phyloP scores from a whole-genome alignment of 352 stramenopile genomes.

The Phytophthora aleatoria region DNA sequence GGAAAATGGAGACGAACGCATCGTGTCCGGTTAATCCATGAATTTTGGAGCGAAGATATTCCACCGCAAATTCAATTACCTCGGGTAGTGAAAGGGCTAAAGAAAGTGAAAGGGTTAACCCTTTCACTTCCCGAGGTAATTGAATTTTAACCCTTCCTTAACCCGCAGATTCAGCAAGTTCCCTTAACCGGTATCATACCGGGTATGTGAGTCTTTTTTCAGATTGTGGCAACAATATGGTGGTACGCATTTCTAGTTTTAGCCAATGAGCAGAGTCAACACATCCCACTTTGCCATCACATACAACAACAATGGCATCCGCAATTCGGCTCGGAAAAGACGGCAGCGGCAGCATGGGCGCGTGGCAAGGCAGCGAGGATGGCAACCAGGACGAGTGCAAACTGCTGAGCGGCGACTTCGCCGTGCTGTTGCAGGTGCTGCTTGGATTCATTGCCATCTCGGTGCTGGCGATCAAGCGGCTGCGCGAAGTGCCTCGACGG shows the following conservation, averaged over 20 bases:
- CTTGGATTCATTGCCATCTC: slow-evolving; percentile 85
- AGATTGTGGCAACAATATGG: slow-evolving; percentile 2
- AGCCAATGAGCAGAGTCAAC: slow-evolving; percentile 17
- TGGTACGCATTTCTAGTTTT: slow-evolving; percentile 7
- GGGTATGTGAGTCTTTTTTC: not conserved
- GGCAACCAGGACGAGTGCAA: slow-evolving; percentile 68
- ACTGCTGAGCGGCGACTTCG: slow-evolving; percentile 80
- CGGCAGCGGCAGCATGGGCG: slow-evolving; percentile 26
- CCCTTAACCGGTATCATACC: no score
- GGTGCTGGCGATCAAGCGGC: slow-evolving; percentile 79
- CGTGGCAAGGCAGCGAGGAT: slow-evolving; percentile 40
- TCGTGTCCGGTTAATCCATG: no score
- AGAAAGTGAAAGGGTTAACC: no score
- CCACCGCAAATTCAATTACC: no score
- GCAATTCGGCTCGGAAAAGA: slow-evolving; percentile 17
- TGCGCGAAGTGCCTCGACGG: slow-evolving; percentile 71
- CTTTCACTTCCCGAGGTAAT: no score
- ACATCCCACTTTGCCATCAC: slow-evolving; percentile 28
- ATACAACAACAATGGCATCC: slow-evolving; percentile 9
- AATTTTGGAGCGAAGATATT: no score
- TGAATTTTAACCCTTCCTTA: no score
- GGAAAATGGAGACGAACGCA: no score
- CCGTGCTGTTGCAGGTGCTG: slow-evolving; percentile 73
- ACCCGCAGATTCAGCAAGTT: no score
- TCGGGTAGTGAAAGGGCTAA: no score